Base-by-base conservation (phyloP, 2,329 filamentous ascomycete species). In the Camillea tinctor region DNA sequence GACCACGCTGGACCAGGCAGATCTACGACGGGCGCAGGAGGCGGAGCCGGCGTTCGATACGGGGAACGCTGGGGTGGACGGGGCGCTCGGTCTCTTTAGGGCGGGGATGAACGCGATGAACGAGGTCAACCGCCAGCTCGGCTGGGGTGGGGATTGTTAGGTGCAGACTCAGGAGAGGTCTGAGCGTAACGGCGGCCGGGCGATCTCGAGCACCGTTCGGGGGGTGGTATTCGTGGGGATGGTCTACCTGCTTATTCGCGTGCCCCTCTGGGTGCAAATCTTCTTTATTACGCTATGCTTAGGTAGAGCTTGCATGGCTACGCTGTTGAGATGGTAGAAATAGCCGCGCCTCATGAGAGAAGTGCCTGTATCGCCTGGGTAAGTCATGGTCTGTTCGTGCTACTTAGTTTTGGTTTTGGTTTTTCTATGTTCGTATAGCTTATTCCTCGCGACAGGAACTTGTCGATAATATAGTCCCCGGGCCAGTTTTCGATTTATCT, bases 1-100 rank as follows among this genome's bases (percentile, higher is more conserved):
- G 68, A 80, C 80, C 2, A 76, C 78, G 21, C 76, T 90, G 17
- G 82, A 83, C 44, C 84, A 86, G 63, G 77, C 79, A 13, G 87
- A 90, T 66, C 77, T 87, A 40, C 68, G 77, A 21, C 72, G 72
- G 4, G 75, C 79, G 54, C 74, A 80, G 59, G 69, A 77, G 60
- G 71, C 74, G 3, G 72, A 73, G n/a, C 73, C 73, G 2, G 65
- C 71, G 1, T 77, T 78, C 49, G 67, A 74, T 23, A 76, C 77
- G 0, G 77, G 75, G 1, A 77, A 76, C 54, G 65, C 72, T 1
- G 66, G 69, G 3, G 77, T 81, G 5, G 78, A 81, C 62, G 72
- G 71, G 1, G 74, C 75, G 0, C 64, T 77, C 9, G 75, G 76
- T 1, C 71, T 82, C 9, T 71, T 86, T 22, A 75, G 78, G 59